Evolutionary conservation across 805 yeast genomes (phyloP), one percentile per base, ranked within the genome.

Genomic region (Saccharomycopsis javanensis): DNA sequence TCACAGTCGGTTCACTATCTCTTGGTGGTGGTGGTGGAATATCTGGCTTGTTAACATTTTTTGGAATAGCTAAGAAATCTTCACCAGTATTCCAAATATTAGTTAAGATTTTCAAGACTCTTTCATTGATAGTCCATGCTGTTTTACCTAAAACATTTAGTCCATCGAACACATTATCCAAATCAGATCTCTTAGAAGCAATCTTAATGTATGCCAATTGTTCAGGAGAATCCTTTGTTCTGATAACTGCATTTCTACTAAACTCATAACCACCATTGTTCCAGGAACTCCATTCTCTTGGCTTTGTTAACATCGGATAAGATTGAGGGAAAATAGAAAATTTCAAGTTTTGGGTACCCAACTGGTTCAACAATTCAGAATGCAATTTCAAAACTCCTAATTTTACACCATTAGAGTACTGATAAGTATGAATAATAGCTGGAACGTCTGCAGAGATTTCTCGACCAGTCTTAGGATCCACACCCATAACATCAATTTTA

Each of bases 281-380:
- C 79, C 84, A 83, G 10, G 81, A 72, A 0, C 82, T 78, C 99
- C 99, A 94, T 4, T 89, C 88, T 56, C 82, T 75, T n/a, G 99
- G 99, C 61, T 82, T 80, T 7, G 87, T 85, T 53, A 94, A 75
- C 99, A 94, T 94, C 7, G 99, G 99, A 55, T 94, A 75, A 60
- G 80, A 76, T 68, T 92, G 97, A 0, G 98, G 96, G 64, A 83
- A 88, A 4, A 86, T 81, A 0, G 86, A 76, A 54, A 85, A 84
- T 25, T 77, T 75, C 5, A 82, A 71, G 34, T 81, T 75, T 53
- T 84, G 90, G 2, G 85, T 81, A 8, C 88, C 83, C 54, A 94
- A 70, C 64, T 80, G 82, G 30, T 79, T 76, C 3, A 85, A 79
- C 54, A 94, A 76, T 11, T 79, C 76, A 60, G 80, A 80, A 69